phyloP scores from a whole-genome alignment of 169 alveolate species.

The Plasmodium inui region DNA sequence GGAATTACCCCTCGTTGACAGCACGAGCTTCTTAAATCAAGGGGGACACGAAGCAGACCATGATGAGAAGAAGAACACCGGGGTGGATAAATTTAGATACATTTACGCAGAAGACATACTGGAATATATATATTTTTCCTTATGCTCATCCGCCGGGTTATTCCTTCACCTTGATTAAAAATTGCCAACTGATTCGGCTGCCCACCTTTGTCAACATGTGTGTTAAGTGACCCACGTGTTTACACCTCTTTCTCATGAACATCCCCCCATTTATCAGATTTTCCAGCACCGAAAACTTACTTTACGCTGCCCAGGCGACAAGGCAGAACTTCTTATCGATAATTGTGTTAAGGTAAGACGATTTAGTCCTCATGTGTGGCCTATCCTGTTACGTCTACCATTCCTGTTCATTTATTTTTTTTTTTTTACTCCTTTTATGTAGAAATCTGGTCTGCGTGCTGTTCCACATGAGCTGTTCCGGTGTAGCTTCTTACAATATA shows the following conservation, averaged over 20 bases:
- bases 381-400: neutral
- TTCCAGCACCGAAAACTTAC: slow-evolving; percentile 66
- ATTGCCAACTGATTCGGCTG: neutral
- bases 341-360: slow-evolving; percentile 46
- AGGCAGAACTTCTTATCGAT: slow-evolving; percentile 31
- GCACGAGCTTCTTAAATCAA: neutral
- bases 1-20: slow-evolving; percentile 47
- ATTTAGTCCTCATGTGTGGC: neutral
- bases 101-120: slow-evolving; percentile 30
- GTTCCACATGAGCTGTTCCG: slow-evolving; percentile 72
- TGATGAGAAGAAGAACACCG: neutral
- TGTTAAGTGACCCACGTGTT: neutral
- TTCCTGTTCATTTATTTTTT: neutral
- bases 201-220: neutral
- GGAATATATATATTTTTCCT: slow-evolving; percentile 62
- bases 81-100: slow-evolving; percentile 23
- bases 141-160: slow-evolving; percentile 75
- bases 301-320: slow-evolving; percentile 33
- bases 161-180: neutral
- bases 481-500: slow-evolving; percentile 43
- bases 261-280: slow-evolving; percentile 17
- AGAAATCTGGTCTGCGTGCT: slow-evolving; percentile 62
- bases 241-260: neutral
- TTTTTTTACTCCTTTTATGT: slow-evolving; percentile 3
- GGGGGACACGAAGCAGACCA: slow-evolving; percentile 22